A percentile compares a stretch with the other conserved stretches of the same genome.
These are phyloP conservation scores for Entophlyctis helioformis DNA, from an alignment of 192 early-diverging fungal species.

Conservation along the genomic window DNA sequence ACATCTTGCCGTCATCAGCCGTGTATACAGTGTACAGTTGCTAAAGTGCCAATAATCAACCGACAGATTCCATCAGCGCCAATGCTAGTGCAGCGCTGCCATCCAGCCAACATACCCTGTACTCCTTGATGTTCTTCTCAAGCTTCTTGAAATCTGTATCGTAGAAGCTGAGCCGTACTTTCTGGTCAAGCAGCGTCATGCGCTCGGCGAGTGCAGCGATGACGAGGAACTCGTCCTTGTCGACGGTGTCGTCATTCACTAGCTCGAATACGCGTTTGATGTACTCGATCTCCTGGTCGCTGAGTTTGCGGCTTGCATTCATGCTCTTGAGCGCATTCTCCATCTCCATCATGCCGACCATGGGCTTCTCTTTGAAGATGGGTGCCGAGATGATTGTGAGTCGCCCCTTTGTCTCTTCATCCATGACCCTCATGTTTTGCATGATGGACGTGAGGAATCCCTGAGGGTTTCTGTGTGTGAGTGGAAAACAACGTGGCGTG, in stretches of 20 bases:
- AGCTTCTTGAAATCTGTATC: constrained; percentile 18
- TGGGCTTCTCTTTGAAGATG: constrained; percentile 6
- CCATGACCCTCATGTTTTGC: constrained; percentile 12
- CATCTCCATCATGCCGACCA: constrained; percentile 6
- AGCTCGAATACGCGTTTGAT: constrained; percentile 15
- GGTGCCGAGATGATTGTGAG: constrained; percentile 5
- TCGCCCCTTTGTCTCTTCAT: constrained; percentile 7
- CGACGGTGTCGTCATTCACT: constrained; percentile 11
- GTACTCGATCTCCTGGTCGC: constrained; percentile 6
- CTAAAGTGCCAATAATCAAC: neutral
- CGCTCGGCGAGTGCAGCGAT: constrained; percentile 14
- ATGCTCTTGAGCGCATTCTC: constrained; percentile 2
- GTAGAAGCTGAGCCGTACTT: constrained; percentile 8
- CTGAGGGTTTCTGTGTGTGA: neutral
- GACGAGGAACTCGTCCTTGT: constrained; percentile 13
- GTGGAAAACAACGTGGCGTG: neutral
- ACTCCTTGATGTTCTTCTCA: constrained; percentile 12
- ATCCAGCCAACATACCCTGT: constrained; percentile 7
- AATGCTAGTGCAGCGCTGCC: too few relatives aligned
- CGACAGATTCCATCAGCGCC: neutral
- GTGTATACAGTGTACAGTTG: constrained; percentile 8
- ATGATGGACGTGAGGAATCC: constrained; percentile 11
- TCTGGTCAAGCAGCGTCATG: constrained; percentile 12
- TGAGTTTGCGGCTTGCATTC: constrained; percentile 5
- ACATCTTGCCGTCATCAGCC: constrained; percentile 8